Evolutionary conservation across 805 yeast species (phyloP), one percentile per base, ranked within the genome.

Genomic region (Alloascoidea hylecoeti): DNA sequence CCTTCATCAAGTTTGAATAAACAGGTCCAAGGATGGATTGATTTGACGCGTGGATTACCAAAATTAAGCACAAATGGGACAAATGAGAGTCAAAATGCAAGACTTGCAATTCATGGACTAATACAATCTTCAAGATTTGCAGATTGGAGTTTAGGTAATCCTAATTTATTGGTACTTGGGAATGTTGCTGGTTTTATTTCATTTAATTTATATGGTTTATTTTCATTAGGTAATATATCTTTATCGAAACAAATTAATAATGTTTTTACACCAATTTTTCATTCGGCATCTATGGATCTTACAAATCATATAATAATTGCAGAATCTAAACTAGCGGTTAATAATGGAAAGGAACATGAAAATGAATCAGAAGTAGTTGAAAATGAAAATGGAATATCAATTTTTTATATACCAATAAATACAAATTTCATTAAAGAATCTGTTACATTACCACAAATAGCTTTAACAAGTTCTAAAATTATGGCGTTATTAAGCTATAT

Each of bases 41-140:
- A 58, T 36, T 41, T 61, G 3, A 42, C 55, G 14, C 46, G 49
- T 33, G 44, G 52, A 4, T 45, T 66, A 41, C 72, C 73, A 2
- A 58, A 48, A 34, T 46, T 66, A 3, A 47, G 59, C 3, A 40
- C 55, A 4, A 46, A 53, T 1, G n/a, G n/a, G n/a, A n/a, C n/a
- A n/a, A n/a, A n/a, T n/a, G n/a, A n/a, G n/a, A n/a, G n/a, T n/a
- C n/a, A n/a, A n/a, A n/a, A n/a, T n/a, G n/a, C n/a, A n/a, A 52
- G 50, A 17, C 44, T 49, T 19, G 55, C 53, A 3, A 43, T 58
- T 17, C 61, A 58, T 28, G 38, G 46, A 1, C 28, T 52, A 39
- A 52, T 51, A 18, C 52, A 41, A 19, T 35, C 50, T 35, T 35
- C 49, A 41, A 38, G 41, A 16, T 36, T 42, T 46, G 9, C 42